These are phyloP conservation scores for Musa beccarii DNA, from an alignment of 176 grass and related monocot species.

Conservation along the genomic window DNA sequence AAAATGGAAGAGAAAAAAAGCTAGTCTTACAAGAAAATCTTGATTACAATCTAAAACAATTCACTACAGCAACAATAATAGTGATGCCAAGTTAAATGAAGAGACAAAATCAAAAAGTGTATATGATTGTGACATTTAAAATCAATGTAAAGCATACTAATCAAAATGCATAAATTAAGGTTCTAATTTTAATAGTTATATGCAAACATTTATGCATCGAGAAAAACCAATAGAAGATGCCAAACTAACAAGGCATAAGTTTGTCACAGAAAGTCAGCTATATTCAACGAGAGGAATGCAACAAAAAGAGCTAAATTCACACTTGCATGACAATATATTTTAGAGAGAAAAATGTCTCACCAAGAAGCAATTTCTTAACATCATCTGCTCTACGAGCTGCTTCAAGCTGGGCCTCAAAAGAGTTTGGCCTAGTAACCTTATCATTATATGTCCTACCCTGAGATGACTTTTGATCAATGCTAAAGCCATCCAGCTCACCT, in stretches of 20 bases:
- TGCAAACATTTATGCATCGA: too few relatives aligned
- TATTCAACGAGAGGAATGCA: neutral
- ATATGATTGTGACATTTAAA: neutral
- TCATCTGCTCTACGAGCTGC: constrained; percentile 89
- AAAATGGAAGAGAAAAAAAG: too few relatives aligned
- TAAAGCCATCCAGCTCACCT: constrained; percentile 29
- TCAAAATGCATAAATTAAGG: neutral
- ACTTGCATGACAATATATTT: neutral
- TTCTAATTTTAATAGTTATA: neutral
- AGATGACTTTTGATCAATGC: constrained; percentile 26
- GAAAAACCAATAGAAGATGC: neutral
- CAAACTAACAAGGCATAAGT: neutral
- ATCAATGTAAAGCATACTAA: neutral
- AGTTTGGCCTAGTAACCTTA: constrained; percentile 26
- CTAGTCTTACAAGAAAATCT: too few relatives aligned
- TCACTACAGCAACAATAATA: too few relatives aligned
- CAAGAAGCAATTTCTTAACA: constrained; percentile 91
- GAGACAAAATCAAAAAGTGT: too few relatives aligned
- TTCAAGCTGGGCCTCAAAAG: constrained; percentile 65
- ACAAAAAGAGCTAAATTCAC: neutral
- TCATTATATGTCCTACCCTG: constrained; percentile 36
- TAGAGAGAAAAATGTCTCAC: constrained; percentile 29
- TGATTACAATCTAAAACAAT: too few relatives aligned
- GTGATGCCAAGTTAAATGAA: too few relatives aligned
- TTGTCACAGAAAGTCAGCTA: neutral